These are phyloP conservation scores for Curvularia sp. DNA, from an alignment of 2,329 filamentous ascomycete genomes.

Conservation along the genomic window DNA sequence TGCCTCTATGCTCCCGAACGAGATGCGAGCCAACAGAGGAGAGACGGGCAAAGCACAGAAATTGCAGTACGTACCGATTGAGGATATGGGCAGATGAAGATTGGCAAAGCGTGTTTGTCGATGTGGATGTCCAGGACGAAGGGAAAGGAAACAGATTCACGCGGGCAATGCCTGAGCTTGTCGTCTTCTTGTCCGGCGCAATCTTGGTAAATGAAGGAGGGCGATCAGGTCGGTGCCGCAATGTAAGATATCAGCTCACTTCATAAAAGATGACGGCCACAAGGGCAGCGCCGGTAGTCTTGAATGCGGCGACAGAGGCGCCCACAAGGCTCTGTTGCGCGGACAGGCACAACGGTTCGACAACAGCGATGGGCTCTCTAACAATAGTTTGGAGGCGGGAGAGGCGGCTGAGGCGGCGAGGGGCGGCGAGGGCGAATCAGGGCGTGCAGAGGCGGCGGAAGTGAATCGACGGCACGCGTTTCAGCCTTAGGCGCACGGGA, in stretches of 20 bases:
- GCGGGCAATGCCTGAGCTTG: background rate
- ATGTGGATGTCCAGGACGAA: conserved; percentile 2
- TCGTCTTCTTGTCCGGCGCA: conserved; percentile 5
- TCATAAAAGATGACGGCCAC: background rate
- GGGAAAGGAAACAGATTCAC: conserved; percentile 2
- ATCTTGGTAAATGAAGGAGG: conserved; percentile 19
- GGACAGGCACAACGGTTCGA: conserved; percentile 32
- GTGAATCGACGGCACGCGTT: conserved; percentile 43
- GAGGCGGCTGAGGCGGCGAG: conserved; percentile 5
- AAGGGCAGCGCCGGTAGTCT: conserved; percentile 1
- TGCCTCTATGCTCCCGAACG: background rate
- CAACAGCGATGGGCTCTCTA: conserved; percentile 25
- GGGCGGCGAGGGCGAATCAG: conserved; percentile 36
- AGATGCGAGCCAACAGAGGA: background rate
- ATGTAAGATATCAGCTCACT: conserved; percentile 1
- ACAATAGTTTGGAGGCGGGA: conserved; percentile 20
- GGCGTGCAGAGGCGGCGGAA: conserved; percentile 24
- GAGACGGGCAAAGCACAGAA: background rate
- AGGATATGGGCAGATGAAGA: conserved; percentile 1
- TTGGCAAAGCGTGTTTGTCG: background rate
- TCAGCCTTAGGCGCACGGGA: conserved; percentile 32
- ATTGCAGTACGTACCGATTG: conserved; percentile 14
- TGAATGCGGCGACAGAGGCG: conserved; percentile 10
- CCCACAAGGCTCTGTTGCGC: conserved; percentile 8
- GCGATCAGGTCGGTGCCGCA: conserved; percentile 12